Percentiles rank a stretch among this genome's conserved stretches.
These are phyloP conservation scores for Solanum sejunctum DNA, from an alignment of 257 asterid genomes.

Conservation along the genomic window DNA sequence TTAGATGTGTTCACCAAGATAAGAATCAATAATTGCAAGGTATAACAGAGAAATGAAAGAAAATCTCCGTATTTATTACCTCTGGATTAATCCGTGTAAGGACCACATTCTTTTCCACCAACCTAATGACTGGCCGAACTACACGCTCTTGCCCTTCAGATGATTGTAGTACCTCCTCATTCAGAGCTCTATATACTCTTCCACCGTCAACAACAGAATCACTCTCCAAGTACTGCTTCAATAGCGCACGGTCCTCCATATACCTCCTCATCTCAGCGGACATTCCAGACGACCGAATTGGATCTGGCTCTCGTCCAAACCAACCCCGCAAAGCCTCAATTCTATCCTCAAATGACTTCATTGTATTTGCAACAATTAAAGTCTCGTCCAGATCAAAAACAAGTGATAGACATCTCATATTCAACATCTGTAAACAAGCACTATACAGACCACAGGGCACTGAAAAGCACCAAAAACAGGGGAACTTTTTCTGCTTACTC, in stretches of 20 bases:
- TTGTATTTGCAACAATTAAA: slow-evolving; percentile 93
- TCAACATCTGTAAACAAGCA: slow-evolving; percentile 71
- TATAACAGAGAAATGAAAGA: background rate
- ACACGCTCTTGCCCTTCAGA: slow-evolving; percentile 56
- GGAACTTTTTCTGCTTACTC: slow-evolving; percentile 81
- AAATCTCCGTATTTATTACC: slow-evolving; percentile 40
- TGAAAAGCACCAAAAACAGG: slow-evolving; percentile 94
- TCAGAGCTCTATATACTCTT: slow-evolving; percentile 44
- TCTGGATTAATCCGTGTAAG: slow-evolving; percentile 96
- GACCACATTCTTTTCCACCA: slow-evolving; percentile 74
- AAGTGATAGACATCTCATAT: slow-evolving; percentile 73
- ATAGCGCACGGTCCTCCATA: slow-evolving; percentile 68
- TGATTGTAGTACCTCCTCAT: slow-evolving; percentile 66
- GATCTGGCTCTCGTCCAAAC: slow-evolving; percentile 71
- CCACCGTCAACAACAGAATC: slow-evolving; percentile 81
- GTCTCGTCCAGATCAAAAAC: slow-evolving; percentile 98
- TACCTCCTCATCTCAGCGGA: slow-evolving; percentile 88
- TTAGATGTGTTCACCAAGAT: background rate
- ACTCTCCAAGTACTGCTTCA: slow-evolving; percentile 85
- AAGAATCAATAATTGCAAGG: background rate
- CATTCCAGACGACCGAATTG: slow-evolving; percentile 73
- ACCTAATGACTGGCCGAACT: slow-evolving; percentile 76
- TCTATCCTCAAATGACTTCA: slow-evolving; percentile 96
- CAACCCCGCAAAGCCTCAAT: slow-evolving; percentile 59
- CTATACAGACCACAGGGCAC: slow-evolving; percentile 65